phyloP scores from a whole-genome alignment of 1,284 basidiomycete species.

The Cutaneotrichosporon curvatum region DNA sequence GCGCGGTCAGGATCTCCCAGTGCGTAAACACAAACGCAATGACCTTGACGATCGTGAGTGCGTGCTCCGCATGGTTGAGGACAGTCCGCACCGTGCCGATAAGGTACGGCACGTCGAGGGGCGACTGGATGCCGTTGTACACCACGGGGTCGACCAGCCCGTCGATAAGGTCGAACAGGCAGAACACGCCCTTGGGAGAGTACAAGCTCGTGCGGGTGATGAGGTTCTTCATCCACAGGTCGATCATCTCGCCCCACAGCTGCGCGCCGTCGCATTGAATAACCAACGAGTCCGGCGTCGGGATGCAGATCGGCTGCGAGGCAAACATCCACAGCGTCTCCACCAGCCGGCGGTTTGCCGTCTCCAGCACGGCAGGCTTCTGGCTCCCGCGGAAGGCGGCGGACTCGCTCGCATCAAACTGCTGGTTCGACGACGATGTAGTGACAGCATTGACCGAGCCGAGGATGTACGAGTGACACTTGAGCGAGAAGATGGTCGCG shows the following conservation, averaged over 20 bases:
- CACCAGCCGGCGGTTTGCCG: conserved; percentile 49
- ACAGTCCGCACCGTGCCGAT: conserved; percentile 48
- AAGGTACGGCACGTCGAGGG: conserved; percentile 48
- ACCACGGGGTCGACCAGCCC: conserved; percentile 41
- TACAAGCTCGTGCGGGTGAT: conserved; percentile 50
- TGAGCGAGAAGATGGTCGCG: conserved; percentile 45
- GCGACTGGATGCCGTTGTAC: conserved; percentile 18
- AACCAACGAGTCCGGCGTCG: conserved; percentile 22
- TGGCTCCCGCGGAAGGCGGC: conserved; percentile 48
- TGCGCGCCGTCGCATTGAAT: conserved; percentile 42
- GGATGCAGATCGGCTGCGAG: conserved; percentile 33
- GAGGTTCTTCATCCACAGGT: conserved; percentile 47
- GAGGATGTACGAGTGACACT: conserved; percentile 48
- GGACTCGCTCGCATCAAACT: conserved; percentile 49
- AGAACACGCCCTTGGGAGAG: conserved; percentile 50
- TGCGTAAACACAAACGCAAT: conserved; percentile 51
- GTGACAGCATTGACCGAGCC: conserved; percentile 48
- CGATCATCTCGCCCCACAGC: conserved; percentile 48
- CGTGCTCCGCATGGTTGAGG: conserved; percentile 49
- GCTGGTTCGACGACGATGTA: conserved; percentile 41
- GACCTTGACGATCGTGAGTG: conserved; percentile 49
- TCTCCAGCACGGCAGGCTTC: conserved; percentile 50
- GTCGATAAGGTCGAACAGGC: conserved; percentile 46
- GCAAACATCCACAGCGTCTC: conserved; percentile 48
- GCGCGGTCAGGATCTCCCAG: conserved; percentile 49